Conservation (phyloP, 2,329 filamentous ascomycete species). For the Fusarium pseudocircinatum region DNA sequence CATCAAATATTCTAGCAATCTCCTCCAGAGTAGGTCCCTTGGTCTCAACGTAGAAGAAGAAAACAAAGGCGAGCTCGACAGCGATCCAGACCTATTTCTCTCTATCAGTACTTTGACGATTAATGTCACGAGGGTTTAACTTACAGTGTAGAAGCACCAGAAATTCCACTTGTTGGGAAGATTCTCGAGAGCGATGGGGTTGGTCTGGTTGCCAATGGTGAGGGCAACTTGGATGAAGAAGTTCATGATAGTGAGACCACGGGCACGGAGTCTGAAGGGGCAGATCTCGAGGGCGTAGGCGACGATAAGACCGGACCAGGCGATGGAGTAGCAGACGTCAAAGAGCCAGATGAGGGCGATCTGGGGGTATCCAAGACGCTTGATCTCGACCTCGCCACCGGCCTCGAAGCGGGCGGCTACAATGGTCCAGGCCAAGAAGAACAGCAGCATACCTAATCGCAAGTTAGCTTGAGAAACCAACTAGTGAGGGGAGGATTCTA, state of each 20-base stretch:
- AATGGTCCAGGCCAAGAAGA: conserved; percentile 19
- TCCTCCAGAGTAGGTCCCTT: conserved; percentile 73
- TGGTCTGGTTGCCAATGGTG: conserved; percentile 70
- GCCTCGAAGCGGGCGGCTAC: conserved; percentile 19
- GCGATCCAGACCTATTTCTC: conserved; percentile 15
- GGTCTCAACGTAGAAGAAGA: conserved; percentile 75
- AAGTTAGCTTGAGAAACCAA: neutral
- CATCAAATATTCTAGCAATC: conserved; percentile 73
- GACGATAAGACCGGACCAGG: conserved; percentile 66
- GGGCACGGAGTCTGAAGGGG: conserved; percentile 67
- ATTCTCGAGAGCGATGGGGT: conserved; percentile 70
- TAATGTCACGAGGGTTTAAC: too few relatives aligned
- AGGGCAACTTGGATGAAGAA: conserved; percentile 69
- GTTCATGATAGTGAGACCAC: conserved; percentile 72
- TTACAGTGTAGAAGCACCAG: conserved; percentile 70
- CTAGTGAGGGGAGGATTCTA: accelerated
- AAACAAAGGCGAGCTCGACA: conserved; percentile 67
- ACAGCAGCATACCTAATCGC: conserved; percentile 51
- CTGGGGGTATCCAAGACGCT: conserved; percentile 60
- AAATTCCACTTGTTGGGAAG: conserved; percentile 71
- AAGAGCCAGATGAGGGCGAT: conserved; percentile 70
- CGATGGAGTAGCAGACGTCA: conserved; percentile 67
- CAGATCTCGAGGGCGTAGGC: conserved; percentile 68
- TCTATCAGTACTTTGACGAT: too few relatives aligned
- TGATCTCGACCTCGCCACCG: neutral